Conservation (phyloP, 208 protist genomes). For the Leishmania martiniquensis region DNA sequence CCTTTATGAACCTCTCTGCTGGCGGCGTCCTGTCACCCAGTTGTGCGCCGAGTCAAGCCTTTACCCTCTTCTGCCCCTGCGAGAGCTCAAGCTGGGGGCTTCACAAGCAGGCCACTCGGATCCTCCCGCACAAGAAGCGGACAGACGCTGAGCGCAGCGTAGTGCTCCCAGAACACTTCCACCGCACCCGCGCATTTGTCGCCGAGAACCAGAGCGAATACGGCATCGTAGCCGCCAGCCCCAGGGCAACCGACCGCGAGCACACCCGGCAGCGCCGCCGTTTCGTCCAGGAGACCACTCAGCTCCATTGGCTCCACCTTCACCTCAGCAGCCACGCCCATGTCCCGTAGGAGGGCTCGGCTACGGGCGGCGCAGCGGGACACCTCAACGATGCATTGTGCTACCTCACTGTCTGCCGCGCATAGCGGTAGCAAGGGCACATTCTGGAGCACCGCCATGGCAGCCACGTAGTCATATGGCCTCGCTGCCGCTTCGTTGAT, state of each 20-base stretch:
- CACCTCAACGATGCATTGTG: slow-evolving; percentile 50
- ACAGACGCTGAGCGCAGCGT: slow-evolving; percentile 64
- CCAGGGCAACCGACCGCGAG: slow-evolving; percentile 94
- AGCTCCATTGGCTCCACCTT: slow-evolving; percentile 90
- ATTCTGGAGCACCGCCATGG: slow-evolving; percentile 30
- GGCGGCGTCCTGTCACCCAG: background rate
- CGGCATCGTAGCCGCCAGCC: slow-evolving; percentile 94
- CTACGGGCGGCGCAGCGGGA: slow-evolving; percentile 42
- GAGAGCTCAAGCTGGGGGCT: background rate
- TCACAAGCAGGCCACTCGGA: slow-evolving; percentile 58
- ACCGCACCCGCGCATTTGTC: slow-evolving; percentile 57
- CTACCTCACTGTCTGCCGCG: slow-evolving; percentile 9
- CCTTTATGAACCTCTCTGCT: background rate
- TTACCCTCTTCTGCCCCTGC: background rate
- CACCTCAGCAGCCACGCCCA: slow-evolving; percentile 83
- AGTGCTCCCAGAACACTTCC: slow-evolving; percentile 80
- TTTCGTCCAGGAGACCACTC: slow-evolving; percentile 83
- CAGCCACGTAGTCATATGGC: slow-evolving; percentile 28
- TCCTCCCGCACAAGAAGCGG: slow-evolving; percentile 85
- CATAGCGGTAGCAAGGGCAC: slow-evolving; percentile 4
- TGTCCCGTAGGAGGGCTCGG: slow-evolving; percentile 62
- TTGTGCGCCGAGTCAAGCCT: background rate
- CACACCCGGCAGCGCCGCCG: slow-evolving; percentile 83
- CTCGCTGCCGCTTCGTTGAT: slow-evolving; percentile 25
- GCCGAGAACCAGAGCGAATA: slow-evolving; percentile 89